phyloP scores from a whole-genome alignment of 169 alveolate species.

The Eimeria brunetti region DNA sequence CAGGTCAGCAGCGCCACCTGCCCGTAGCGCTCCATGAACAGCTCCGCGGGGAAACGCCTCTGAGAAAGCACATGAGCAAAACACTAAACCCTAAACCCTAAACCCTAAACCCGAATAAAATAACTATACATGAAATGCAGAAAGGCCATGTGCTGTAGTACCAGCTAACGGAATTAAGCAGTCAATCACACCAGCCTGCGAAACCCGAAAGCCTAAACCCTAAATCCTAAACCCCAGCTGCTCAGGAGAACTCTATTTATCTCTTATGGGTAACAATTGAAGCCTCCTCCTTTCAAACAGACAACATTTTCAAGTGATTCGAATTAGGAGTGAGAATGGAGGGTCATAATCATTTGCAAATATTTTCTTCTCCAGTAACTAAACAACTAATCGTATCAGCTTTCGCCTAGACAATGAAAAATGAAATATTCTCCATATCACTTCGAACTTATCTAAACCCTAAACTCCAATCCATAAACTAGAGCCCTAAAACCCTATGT shows the following conservation, averaged over 20 bases:
- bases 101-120: background rate
- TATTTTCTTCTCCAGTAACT: too few relatives aligned
- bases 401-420: too few relatives aligned
- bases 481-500: too few relatives aligned
- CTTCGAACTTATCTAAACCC: too few relatives aligned
- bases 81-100: too few relatives aligned
- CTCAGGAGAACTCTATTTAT: too few relatives aligned
- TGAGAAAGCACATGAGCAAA: slow-evolving; percentile 13
- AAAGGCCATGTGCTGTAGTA: background rate
- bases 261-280: background rate
- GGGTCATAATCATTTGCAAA: background rate
- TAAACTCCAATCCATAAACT: too few relatives aligned
- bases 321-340: too few relatives aligned
- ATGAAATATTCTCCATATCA: too few relatives aligned
- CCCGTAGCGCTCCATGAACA: slow-evolving; percentile 66
- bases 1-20: slow-evolving; percentile 64
- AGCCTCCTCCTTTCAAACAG: background rate
- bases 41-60: slow-evolving; percentile 76
- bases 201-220: too few relatives aligned
- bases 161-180: background rate
- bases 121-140: background rate
- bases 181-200: background rate
- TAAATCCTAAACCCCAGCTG: background rate
- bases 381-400: too few relatives aligned
- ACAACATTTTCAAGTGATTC: background rate